Conservation (phyloP, 2,329 filamentous ascomycete species). For the Talaromyces pinophilus region DNA sequence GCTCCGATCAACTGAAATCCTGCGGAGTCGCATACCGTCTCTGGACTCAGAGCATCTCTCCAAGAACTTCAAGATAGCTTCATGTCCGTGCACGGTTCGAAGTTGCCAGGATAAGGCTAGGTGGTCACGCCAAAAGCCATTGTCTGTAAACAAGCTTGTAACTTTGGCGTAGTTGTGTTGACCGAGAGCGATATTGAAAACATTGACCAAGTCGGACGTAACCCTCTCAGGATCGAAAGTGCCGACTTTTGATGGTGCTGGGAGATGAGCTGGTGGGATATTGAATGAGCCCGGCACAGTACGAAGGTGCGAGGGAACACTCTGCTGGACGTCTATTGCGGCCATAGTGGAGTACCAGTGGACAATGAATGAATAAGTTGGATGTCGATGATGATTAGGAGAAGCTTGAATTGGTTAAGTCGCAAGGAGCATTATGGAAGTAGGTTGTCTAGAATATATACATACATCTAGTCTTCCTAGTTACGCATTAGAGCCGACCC, state of each 20-base stretch:
- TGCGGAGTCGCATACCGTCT: conserved; percentile 46
- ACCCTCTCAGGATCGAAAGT: conserved; percentile 44
- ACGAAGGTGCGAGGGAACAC: conserved; percentile 27
- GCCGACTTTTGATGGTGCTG: conserved; percentile 32
- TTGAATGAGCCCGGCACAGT: conserved; percentile 59
- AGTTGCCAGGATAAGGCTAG: conserved; percentile 59
- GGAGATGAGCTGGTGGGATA: conserved; percentile 49
- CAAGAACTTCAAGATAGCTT: conserved; percentile 37
- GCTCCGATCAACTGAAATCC: conserved; percentile 51
- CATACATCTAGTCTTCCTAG: background rate
- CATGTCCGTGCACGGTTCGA: conserved; percentile 52
- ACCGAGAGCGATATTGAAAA: conserved; percentile 44
- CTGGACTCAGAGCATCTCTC: conserved; percentile 23
- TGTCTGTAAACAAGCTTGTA: conserved; percentile 50
- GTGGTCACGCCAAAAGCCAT: conserved; percentile 61
- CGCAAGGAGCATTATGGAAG: conserved; percentile 2
- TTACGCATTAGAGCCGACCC: background rate
- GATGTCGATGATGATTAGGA: background rate
- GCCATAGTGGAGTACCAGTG: background rate
- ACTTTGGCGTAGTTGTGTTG: conserved; percentile 38
- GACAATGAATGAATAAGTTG: background rate
- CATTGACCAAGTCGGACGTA: conserved; percentile 39
- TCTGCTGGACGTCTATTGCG: background rate
- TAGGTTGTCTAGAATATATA: background rate
- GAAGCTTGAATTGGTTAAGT: background rate